A percentile compares a stretch with the other conserved stretches of the same genome.
Evolutionary conservation across 768 basidiomycete genomes (phyloP).

Genomic region (Podaxis pistillaris): DNA sequence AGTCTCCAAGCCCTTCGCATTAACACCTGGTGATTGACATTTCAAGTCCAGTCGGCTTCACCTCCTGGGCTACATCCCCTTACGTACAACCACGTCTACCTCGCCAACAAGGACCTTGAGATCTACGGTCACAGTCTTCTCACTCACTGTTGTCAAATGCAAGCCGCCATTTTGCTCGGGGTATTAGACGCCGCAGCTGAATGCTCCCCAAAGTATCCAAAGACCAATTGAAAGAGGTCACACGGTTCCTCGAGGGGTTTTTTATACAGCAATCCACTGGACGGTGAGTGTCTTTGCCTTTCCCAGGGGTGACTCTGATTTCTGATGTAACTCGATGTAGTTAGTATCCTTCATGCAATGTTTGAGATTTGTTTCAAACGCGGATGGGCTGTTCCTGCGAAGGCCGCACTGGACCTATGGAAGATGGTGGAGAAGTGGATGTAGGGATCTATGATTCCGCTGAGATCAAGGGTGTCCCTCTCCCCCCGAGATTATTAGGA

Average conservation of each 20-base stretch:
- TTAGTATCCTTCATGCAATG: too few relatives aligned
- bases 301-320: too few relatives aligned
- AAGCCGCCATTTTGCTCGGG: slow-evolving; percentile 88
- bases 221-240: slow-evolving; percentile 90
- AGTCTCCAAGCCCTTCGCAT: slow-evolving; percentile 43
- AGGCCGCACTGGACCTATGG: too few relatives aligned
- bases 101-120: slow-evolving; percentile 91
- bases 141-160: slow-evolving; percentile 93
- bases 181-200: slow-evolving; percentile 83
- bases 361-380: too few relatives aligned
- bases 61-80: slow-evolving; percentile 91
- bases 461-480: too few relatives aligned
- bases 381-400: too few relatives aligned
- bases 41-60: slow-evolving; percentile 63
- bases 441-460: too few relatives aligned
- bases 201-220: slow-evolving; percentile 83
- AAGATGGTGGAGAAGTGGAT: too few relatives aligned
- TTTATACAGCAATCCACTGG: too few relatives aligned
- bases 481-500: too few relatives aligned
- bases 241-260: slow-evolving; percentile 82
- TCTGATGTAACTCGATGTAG: too few relatives aligned
- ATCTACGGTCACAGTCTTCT: slow-evolving; percentile 76
- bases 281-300: too few relatives aligned
- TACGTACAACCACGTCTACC: slow-evolving; percentile 89
- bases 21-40: not conserved